phyloP scores from a whole-genome alignment of 345 rosid genomes.

The Heritiera fomes region DNA sequence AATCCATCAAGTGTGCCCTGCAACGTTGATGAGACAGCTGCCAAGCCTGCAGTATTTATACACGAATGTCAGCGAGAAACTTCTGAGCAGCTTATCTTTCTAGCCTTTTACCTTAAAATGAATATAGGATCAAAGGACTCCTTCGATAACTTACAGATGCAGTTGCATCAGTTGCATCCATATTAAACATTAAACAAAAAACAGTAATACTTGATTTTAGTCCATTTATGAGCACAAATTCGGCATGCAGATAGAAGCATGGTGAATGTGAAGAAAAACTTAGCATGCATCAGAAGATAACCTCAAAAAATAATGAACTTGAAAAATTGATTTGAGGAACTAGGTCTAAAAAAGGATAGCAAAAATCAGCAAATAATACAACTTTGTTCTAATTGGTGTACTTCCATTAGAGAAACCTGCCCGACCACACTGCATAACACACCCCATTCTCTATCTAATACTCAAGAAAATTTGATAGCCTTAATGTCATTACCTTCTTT shows the following conservation, averaged over 20 bases:
- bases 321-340: neutral
- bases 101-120: neutral
- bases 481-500: constrained; percentile 41
- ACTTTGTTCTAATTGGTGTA: neutral
- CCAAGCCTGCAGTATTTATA: constrained; percentile 47
- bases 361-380: neutral
- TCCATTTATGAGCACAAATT: neutral
- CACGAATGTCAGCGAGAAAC: neutral
- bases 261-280: neutral
- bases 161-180: neutral
- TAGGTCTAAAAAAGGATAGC: neutral
- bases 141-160: neutral
- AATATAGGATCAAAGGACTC: neutral
- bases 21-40: constrained; percentile 38
- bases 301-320: neutral
- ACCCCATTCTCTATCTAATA: neutral
- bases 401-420: neutral
- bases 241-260: neutral
- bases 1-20: constrained; percentile 43
- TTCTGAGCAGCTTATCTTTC: neutral
- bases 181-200: neutral
- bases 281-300: neutral
- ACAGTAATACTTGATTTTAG: neutral
- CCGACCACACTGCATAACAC: neutral
- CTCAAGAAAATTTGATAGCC: neutral